These are phyloP conservation scores for Musa balbisiana DNA, from an alignment of 202 grass and related monocot species.

Conservation along the genomic window DNA sequence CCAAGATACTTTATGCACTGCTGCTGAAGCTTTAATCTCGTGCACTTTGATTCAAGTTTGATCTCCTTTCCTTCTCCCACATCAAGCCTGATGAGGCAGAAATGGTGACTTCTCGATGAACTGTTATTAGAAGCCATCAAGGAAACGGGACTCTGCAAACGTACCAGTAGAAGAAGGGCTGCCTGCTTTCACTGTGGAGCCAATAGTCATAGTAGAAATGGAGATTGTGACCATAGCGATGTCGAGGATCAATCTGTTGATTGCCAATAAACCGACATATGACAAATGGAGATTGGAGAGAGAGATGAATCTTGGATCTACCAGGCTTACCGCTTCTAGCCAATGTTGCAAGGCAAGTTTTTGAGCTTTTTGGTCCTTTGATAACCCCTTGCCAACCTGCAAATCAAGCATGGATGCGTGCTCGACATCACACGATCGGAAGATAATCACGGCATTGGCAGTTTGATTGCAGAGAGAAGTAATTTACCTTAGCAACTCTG, in stretches of 20 bases:
- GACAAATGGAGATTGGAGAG: background rate
- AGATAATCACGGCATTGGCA: constrained; percentile 3
- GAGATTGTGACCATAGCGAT: constrained; percentile 77
- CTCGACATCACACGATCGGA: background rate
- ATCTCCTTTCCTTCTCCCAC: constrained; percentile 76
- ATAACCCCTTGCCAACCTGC: constrained; percentile 83
- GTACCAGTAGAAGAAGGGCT: constrained; percentile 84
- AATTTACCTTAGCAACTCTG: constrained; percentile 62
- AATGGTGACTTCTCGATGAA: background rate
- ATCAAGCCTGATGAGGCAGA: constrained; percentile 36
- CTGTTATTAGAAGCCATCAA: background rate
- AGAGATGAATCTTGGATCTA: background rate
- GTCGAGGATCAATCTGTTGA: constrained; percentile 68
- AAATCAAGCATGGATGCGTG: constrained; percentile 12
- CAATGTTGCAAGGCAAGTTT: constrained; percentile 84
- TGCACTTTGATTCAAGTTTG: constrained; percentile 42
- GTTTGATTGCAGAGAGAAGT: background rate
- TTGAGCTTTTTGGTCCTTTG: constrained; percentile 77
- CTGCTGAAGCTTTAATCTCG: constrained; percentile 43
- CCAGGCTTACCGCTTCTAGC: constrained; percentile 59
- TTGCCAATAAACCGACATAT: background rate
- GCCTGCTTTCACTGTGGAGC: constrained; percentile 49
- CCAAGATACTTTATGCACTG: constrained; percentile 87
- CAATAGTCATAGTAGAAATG: constrained; percentile 67
- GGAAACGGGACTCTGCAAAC: background rate